phyloP scores from a whole-genome alignment of 1,284 basidiomycete species.

The Trichosporon sp. region DNA sequence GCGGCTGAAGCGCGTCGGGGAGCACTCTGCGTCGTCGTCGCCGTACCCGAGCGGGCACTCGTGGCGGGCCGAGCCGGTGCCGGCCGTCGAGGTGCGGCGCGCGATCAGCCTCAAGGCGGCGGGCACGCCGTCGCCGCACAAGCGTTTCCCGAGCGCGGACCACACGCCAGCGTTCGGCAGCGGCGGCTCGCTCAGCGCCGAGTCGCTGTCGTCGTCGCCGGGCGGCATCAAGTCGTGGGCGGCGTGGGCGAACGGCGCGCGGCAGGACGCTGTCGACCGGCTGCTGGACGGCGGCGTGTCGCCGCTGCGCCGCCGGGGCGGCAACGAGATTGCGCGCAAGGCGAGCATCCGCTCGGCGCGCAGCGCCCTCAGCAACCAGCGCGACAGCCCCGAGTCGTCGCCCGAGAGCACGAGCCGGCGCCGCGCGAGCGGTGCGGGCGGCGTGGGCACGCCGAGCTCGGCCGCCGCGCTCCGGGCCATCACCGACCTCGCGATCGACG shows the following conservation, averaged over 20 bases:
- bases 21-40: background rate
- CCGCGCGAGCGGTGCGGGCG: background rate
- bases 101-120: background rate
- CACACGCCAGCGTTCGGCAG: constrained; percentile 12
- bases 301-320: background rate
- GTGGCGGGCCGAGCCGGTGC: background rate
- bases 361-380: background rate
- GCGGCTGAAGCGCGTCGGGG: constrained; percentile 16
- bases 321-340: background rate
- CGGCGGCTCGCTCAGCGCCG: background rate
- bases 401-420: background rate
- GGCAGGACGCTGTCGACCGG: constrained; percentile 8
- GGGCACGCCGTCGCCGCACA: constrained; percentile 21
- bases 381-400: background rate
- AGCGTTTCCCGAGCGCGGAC: constrained; percentile 2
- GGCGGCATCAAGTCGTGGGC: constrained; percentile 37
- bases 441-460: background rate
- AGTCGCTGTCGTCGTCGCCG: constrained; percentile 10
- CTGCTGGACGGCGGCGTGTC: background rate
- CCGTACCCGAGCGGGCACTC: background rate
- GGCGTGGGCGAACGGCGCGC: constrained; percentile 27
- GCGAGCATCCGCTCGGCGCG: background rate
- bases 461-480: background rate
- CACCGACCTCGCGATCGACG: background rate
- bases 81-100: background rate